Evolutionary conservation across 2,329 filamentous ascomycete species (phyloP), one percentile per base, ranked within the genome.

Genomic region (Penicillium sp.): DNA sequence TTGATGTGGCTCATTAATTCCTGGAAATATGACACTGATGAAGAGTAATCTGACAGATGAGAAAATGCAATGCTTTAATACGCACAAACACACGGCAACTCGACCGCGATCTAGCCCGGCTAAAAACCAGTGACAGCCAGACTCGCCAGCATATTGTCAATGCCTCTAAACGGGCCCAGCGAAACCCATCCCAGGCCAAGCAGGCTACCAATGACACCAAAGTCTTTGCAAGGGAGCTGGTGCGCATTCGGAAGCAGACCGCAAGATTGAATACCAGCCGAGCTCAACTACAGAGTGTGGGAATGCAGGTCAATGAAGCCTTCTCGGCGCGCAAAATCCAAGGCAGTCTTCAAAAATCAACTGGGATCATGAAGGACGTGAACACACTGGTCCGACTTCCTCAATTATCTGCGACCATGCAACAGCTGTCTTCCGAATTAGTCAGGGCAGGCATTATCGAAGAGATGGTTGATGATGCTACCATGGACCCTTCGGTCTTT

Each of bases 241-340:
- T 97, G 61, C 87, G 89, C 50, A 85, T 90, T 57, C 89, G 94
- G 62, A 90, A 88, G 72, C 87, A 92, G 61, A 83, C 82, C 18
- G 78, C 82, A 31, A 86, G 94, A 5, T 82, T 97, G 38, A 82
- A 88, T 18, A 97, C 93, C 0, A 89, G 88, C 67, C 95, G 95
- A 72, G 94, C 94, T 2, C 94, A 97, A 77, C 84, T 99, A 46
- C 87, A 88, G 71, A 93, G 89, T 64, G 93, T 99, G 42, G 88
- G 93, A 75, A 96, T 97, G 92, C 94, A 97, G 77, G 93, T 99
- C 69, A 91, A 92, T 69, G 93, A 97, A 78, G 92, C 94, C 1
- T 97, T 97, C 74, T 90, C 91, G 2, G 88, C 97, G 67, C 87
- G 91, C 65, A 96, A 96, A 81, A 97, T 99, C 61, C 92, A 97